Base-by-base conservation (phyloP, 352 stramenopile genomes). In the Phytophthora lateralis region DNA sequence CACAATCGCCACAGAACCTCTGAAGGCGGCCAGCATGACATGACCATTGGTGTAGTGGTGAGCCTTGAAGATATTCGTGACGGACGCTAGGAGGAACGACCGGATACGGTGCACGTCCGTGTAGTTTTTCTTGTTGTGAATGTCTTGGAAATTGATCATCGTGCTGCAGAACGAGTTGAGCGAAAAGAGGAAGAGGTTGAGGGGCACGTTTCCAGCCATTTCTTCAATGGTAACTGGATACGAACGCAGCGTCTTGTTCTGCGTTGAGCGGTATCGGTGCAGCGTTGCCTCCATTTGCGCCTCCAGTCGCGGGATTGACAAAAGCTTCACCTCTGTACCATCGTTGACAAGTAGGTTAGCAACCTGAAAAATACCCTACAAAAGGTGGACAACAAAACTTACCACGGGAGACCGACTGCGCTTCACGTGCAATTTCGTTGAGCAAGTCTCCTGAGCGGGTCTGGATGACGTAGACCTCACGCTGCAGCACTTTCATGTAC, bases 101-200 rank as follows among this genome's bases (percentile, higher is more conserved):
- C 55, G 45, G 2, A 85, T 80, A 8, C 83, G 81, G 15, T 74
- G 76, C 14, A 44, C 55, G 14, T 72, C 71, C 24, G 68, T 74
- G 55, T 90, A 82, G 41, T 75, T 66, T 44, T 89, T 90, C 20
- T 68, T 70, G 66, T 92, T 92, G 66, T 88, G 76, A 1, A 52
- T 69, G 12, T 75, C 66, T 53, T 90, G 76, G 63, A 91, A 93
- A 26, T 73, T 69, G 47, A 91, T 76, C 29, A 93, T 66, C n/a
- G 80, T 89, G 41, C 71, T 80, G 72, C 84, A 93, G 54, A 91
- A 89, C 12, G 84, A 91, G 51, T 93, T 84, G 39, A 93, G 69
- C 38, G 83, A 91, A 49, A 91, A 93, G 9, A 91, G 63, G 64
- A 93, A 91, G 0, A 91, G 64, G 50, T 90, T 90, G n/a, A 93